Base-by-base conservation (phyloP, 2,329 filamentous ascomycete species). In the Ceratocystis papillata region DNA sequence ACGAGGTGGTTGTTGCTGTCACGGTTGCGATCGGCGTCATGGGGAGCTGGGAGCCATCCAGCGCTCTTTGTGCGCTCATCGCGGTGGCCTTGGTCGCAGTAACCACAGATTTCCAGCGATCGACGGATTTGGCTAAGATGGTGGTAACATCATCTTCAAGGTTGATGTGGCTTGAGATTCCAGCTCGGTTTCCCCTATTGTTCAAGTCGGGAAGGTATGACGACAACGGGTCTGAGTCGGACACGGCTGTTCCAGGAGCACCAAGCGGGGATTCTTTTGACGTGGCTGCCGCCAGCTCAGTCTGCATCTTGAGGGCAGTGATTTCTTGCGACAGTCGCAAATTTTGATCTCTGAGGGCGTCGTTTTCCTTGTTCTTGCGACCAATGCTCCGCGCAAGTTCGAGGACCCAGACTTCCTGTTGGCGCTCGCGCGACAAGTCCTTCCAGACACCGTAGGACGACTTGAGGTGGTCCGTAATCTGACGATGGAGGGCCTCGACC, bases 401-500 rank as follows among this genome's bases (percentile, higher is more conserved):
- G 45, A 87, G 72, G 4, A 79, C 75, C 84, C 84, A 87, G 5
- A 86, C 77, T 69, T 86, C 82, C 30, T 78, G 78, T 64, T 82
- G 80, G 25, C 82, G 79, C 45, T 82, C 80, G 1, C 74, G 69
- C 0, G 85, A 76, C 30, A 94, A 78, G 1, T 79, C 78, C 63
- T 83, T 83, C 92, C 92, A 97, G 53, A 89, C 87, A 5, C 82
- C 80, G 73, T 86, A 96, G 0, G 89, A 86, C 15, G 86, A 83
- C n/a, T 88, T 82, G 5, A 96, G 75, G 73, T 97, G 93, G 67
- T 87, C 81, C 50, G 83, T 79, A 41, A 92, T 83, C 70, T 87
- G 85, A 63, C 84, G 83, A 69, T 90, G 86, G 63, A 93, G 81
- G 33, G 78, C 75, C 69, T 80, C 83, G 53, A 79, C 87, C 68